phyloP scores from a whole-genome alignment of 257 asterid genomes.

The Fraxinus cuspidata region DNA sequence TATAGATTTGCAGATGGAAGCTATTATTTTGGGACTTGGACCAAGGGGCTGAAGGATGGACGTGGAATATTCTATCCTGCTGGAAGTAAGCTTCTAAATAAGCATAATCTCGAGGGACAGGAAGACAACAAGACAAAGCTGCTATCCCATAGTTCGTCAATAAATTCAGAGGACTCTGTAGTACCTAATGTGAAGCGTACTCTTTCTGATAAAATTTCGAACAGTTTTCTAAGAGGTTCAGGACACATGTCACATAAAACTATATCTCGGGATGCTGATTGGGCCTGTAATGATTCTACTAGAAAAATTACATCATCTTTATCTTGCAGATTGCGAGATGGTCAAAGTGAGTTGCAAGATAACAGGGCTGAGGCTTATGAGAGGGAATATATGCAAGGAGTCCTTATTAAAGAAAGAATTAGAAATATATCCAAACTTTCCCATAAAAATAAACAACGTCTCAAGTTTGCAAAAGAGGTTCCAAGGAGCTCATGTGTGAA shows the following conservation, averaged over 20 bases:
- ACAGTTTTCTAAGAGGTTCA: conserved; percentile 50
- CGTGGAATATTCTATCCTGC: conserved; percentile 83
- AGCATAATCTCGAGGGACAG: conserved; percentile 39
- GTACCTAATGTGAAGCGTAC: conserved; percentile 50
- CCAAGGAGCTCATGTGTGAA: conserved; percentile 48
- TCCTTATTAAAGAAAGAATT: conserved; percentile 73
- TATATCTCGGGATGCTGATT: conserved; percentile 40
- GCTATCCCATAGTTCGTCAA: conserved; percentile 44
- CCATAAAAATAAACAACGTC: conserved; percentile 49
- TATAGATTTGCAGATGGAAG: conserved; percentile 79
- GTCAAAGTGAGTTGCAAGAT: conserved; percentile 47
- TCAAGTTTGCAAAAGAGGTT: conserved; percentile 61
- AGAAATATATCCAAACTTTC: conserved; percentile 49
- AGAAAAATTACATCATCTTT: conserved; percentile 34
- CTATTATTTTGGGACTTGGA: conserved; percentile 91
- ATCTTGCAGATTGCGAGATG: conserved; percentile 53
- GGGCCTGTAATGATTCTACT: conserved; percentile 36
- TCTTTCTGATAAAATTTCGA: conserved; percentile 62
- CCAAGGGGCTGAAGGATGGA: conserved; percentile 89
- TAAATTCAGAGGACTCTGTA: conserved; percentile 44
- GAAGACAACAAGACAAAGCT: conserved; percentile 47
- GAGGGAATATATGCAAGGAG: conserved; percentile 99
- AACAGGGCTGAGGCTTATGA: conserved; percentile 57
- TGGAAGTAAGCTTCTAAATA: conserved; percentile 49
- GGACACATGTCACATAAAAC: conserved; percentile 45